phyloP scores from a whole-genome alignment of 345 rosid genomes.

The Microcos paniculata region DNA sequence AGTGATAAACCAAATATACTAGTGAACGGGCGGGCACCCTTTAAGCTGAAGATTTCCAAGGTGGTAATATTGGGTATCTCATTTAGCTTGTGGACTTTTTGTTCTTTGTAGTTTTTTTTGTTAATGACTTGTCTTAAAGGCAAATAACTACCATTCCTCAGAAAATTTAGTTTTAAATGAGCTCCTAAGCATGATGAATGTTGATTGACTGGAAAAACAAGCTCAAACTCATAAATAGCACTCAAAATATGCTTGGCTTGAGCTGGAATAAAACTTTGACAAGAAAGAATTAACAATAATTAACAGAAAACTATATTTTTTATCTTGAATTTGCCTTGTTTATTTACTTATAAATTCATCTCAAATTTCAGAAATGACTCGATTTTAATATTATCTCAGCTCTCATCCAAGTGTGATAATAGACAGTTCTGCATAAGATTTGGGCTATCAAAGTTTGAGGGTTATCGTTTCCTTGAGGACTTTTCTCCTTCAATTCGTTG shows the following conservation, averaged over 20 bases:
- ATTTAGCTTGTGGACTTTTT: slow-evolving; percentile 7
- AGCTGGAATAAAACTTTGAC: background rate
- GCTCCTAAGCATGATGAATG: background rate
- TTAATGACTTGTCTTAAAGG: background rate
- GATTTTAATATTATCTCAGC: slow-evolving; percentile 44
- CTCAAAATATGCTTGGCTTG: background rate
- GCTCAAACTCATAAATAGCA: background rate
- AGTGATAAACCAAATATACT: slow-evolving; percentile 58
- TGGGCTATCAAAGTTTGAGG: slow-evolving; percentile 44
- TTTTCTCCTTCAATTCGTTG: slow-evolving; percentile 68
- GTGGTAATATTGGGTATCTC: slow-evolving; percentile 28
- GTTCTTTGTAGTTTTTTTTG: background rate
- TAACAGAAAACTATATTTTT: background rate
- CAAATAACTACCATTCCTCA: background rate
- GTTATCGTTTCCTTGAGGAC: slow-evolving; percentile 68
- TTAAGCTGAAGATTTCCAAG: slow-evolving; percentile 85
- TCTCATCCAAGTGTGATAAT: slow-evolving; percentile 77
- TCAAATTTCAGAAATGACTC: background rate
- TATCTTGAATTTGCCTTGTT: background rate
- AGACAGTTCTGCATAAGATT: slow-evolving; percentile 69
- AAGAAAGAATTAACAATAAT: background rate
- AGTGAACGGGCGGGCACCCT: slow-evolving; percentile 69
- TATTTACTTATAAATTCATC: background rate
- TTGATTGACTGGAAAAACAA: background rate
- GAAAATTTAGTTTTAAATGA: background rate